These are phyloP conservation scores for Leishmania arabica DNA, from an alignment of 208 protist genomes.

Conservation along the genomic window DNA sequence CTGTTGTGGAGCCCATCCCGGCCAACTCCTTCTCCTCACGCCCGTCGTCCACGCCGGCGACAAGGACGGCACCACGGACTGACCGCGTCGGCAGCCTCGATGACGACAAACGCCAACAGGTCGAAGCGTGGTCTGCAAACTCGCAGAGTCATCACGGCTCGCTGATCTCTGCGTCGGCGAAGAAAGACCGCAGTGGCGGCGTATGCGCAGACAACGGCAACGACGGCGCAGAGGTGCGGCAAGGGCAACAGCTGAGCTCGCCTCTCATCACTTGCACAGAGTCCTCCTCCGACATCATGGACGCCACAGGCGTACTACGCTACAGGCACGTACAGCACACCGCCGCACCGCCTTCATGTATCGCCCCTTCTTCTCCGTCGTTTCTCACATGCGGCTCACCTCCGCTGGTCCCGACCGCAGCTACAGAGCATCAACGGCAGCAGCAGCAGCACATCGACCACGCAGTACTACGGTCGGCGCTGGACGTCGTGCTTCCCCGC, in stretches of 20 bases:
- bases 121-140: background rate
- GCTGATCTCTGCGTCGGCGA: background rate
- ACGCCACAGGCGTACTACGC: too few relatives aligned
- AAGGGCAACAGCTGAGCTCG: background rate
- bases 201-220: background rate
- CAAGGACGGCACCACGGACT: background rate
- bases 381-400: background rate
- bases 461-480: background rate
- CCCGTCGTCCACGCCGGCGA: background rate
- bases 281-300: background rate
- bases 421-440: background rate
- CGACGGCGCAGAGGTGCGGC: background rate
- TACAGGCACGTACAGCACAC: background rate
- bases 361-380: background rate
- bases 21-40: background rate
- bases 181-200: too few relatives aligned
- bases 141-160: background rate
- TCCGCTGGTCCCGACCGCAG: background rate
- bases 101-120: background rate
- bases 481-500: background rate
- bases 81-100: too few relatives aligned
- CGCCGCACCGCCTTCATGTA: background rate
- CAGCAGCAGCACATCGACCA: background rate
- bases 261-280: background rate
- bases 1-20: background rate